Evolutionary conservation across 2,329 filamentous ascomycete species (phyloP).

Genomic region (Parasarocladium wereldwijsianum): DNA sequence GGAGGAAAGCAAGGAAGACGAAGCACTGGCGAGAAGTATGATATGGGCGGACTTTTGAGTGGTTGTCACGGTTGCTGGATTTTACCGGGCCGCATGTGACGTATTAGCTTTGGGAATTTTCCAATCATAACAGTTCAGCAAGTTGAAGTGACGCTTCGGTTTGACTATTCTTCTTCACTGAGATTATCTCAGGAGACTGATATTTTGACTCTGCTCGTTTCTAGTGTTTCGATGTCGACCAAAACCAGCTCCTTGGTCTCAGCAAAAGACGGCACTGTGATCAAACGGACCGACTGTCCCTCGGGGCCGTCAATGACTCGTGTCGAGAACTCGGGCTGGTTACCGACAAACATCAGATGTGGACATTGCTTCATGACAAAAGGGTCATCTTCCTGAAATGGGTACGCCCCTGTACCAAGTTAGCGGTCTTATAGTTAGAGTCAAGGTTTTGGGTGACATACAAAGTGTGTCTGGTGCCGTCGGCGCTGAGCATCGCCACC

Average conservation of each 20-base stretch:
- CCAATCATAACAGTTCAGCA: too few species aligned
- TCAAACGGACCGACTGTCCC: slow-evolving; percentile 57
- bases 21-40: too few species aligned
- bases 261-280: slow-evolving; percentile 74
- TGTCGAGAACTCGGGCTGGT: slow-evolving; percentile 66
- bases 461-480: slow-evolving; percentile 93
- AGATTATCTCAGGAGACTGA: slow-evolving; percentile 7
- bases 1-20: too few species aligned
- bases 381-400: slow-evolving; percentile 85
- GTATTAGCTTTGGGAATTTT: too few species aligned
- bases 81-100: too few species aligned
- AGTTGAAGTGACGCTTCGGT: too few species aligned
- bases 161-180: too few species aligned
- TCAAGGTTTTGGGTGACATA: slow-evolving; percentile 43
- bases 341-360: slow-evolving; percentile 82
- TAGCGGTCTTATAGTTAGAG: neutral
- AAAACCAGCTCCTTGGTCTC: slow-evolving; percentile 68
- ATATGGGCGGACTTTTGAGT: too few species aligned
- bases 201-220: slow-evolving; percentile 56
- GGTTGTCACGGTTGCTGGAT: too few species aligned
- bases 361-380: slow-evolving; percentile 78
- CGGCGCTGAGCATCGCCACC: slow-evolving; percentile 82
- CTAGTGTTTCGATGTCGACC: slow-evolving; percentile 73
- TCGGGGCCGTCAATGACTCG: slow-evolving; percentile 50
- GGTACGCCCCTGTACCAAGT: slow-evolving; percentile 61